Base-by-base conservation (phyloP, 805 yeast species). In the Kazachstania psychrophila region DNA sequence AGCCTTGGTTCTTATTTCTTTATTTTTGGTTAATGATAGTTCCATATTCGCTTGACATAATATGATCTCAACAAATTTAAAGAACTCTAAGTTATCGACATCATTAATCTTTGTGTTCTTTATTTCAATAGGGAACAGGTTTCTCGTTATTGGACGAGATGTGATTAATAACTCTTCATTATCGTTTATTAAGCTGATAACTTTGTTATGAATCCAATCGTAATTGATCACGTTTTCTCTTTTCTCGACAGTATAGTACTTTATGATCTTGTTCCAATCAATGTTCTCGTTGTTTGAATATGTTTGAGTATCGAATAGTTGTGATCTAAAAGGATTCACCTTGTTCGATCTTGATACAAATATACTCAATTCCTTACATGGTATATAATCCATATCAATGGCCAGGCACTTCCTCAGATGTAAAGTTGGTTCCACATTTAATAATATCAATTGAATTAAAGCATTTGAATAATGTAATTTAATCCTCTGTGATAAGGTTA, bases 381-480 rank as follows among this genome's bases (percentile, higher is more conserved):
- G 61, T 19, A 61, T 61, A 45, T 69, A 71, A 43, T 85, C 96
- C 57, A 85, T 82, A 56, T 89, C 89, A 30, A 75, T 69, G 37
- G 81, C 76, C 33, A 89, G 62, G 54, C 96, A 87, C 44, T 72
- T 76, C 46, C 79, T 72, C 18, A 79, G 64, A 27, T 68, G 65
- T 0, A 81, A 70, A 18, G 66, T 66, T 12, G 72, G 72, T 40
- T 69, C 73, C 28, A 75, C 73, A 26, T 66, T 62, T 27, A 75
- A 64, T 6, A 76, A 70, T 46, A 68, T 77, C 34, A 72, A 58
- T 38, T 71, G 71, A 15, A 74, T 54, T 1, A 59, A 49, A 2
- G 69, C 46, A 10, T 60, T 46, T 5, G 48, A 41, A 36, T 54
- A 46, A 38, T 57, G 48, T n/a, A 60, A 46, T 3, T 45, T 39